Base-by-base conservation (phyloP, 139 green algal genomes). In the Chlorella sp. region DNA sequence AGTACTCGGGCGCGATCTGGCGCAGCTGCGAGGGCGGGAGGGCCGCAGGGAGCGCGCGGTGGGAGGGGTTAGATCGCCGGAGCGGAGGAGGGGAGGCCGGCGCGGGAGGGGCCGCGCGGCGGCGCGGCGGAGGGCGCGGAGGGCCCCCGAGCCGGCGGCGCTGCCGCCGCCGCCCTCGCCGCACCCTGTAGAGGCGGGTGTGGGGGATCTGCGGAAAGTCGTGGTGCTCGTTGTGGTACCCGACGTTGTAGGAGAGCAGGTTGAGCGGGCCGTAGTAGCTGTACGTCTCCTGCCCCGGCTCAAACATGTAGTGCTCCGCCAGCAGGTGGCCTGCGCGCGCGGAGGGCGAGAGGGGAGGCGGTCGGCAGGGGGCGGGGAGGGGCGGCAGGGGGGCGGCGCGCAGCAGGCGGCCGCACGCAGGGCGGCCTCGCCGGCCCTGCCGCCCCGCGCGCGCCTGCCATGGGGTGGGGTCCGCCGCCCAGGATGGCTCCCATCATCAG, bases 201-300 rank as follows among this genome's bases (percentile, higher is more conserved):
- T 90, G 85, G n/a, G 90, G 85, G 55, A 94, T 90, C 64, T 88
- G 81, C 0, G 90, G 88, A 76, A 94, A 94, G 87, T 94, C 90
- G 75, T 94, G 90, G 80, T 94, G 90, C 82, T 94, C 90, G 51
- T 93, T 93, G 84, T 94, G 90, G 77, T 89, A 93, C 27, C 90
- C 90, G 38, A 94, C 89, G 61, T 94, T 93, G 81, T 91, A 94
- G 56, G 80, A 83, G 5, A 94, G 71, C 25, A 72, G 36, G 82
- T 94, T 94, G 29, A 93, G 68, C 31, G 87, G 82, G 43, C 90
- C 90, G 56, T 94, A 94, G 83, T 94, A 94, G 31, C 73, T 87
- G 81, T 94, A 94, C 5, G 90, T 94, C 85, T 94, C 90, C 69
- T 93, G 89, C 15, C 83, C 83, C 41, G 76, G 46, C 6, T 81